phyloP scores from a whole-genome alignment of 2,329 filamentous ascomycete genomes.

The Exophiala lecanii-corni region DNA sequence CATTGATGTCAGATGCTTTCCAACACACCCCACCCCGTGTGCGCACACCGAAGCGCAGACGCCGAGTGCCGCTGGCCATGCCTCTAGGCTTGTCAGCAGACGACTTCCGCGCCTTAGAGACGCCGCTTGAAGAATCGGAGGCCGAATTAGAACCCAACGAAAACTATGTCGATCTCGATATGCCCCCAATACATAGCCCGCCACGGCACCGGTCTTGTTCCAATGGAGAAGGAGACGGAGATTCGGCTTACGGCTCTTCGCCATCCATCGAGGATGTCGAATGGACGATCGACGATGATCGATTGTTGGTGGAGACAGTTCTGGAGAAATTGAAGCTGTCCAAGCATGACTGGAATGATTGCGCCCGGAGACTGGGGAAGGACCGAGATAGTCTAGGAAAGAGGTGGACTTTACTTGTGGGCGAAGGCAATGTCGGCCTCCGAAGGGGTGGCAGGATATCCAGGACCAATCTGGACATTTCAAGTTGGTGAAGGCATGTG shows the following conservation, averaged over 20 bases:
- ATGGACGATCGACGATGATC: slow-evolving; percentile 41
- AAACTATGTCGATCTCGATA: slow-evolving; percentile 9
- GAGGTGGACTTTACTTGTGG: slow-evolving; percentile 40
- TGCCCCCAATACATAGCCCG: slow-evolving; percentile 15
- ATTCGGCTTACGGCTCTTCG: slow-evolving; percentile 20
- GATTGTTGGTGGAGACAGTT: slow-evolving; percentile 39
- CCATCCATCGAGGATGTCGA: slow-evolving; percentile 16
- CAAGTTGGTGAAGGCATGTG: slow-evolving; percentile 20
- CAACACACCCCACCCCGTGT: slow-evolving; percentile 15
- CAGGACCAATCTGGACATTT: slow-evolving; percentile 20
- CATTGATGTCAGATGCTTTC: slow-evolving; percentile 12
- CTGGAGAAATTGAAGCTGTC: slow-evolving; percentile 42
- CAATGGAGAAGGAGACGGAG: slow-evolving; percentile 9
- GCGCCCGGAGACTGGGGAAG: slow-evolving; percentile 39
- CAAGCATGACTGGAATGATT: slow-evolving; percentile 43
- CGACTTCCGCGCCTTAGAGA: slow-evolving; percentile 41
- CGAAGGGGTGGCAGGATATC: slow-evolving; percentile 21
- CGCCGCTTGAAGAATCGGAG: slow-evolving; percentile 24
- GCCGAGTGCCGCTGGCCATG: slow-evolving; percentile 39
- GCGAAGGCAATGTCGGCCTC: slow-evolving; percentile 41
- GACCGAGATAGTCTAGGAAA: slow-evolving; percentile 38
- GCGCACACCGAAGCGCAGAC: slow-evolving; percentile 42
- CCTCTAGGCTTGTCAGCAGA: slow-evolving; percentile 40
- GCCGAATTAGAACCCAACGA: background rate
- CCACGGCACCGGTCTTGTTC: background rate